Evolutionary conservation across 225 moss, liverwort and hornwort species (phyloP).

Genomic region (Asterella californica): DNA sequence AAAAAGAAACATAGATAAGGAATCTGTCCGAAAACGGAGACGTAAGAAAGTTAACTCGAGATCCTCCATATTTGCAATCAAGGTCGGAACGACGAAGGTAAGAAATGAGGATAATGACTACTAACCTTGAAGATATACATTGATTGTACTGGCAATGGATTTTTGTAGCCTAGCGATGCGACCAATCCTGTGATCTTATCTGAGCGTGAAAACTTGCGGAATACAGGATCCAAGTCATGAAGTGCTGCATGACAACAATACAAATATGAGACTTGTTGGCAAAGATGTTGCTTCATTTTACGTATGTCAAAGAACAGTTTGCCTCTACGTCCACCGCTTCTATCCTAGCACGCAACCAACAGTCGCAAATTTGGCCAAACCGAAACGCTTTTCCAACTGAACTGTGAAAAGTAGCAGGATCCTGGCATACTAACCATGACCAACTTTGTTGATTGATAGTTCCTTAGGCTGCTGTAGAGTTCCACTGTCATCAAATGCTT

Average conservation of each 20-base stretch:
- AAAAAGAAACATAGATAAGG: neutral
- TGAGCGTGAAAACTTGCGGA: conserved; percentile 82
- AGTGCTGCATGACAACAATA: conserved; percentile 52
- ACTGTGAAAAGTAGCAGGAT: neutral
- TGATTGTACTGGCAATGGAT: conserved; percentile 86
- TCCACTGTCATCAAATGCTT: conserved; percentile 71
- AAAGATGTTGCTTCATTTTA: neutral
- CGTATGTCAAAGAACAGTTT: neutral
- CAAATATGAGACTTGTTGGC: neutral
- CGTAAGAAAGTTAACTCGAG: neutral
- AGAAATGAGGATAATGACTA: neutral
- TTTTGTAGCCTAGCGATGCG: conserved; percentile 69
- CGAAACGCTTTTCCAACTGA: neutral
- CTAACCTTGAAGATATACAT: conserved; percentile 98
- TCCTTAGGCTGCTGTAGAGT: conserved; percentile 71
- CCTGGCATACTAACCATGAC: conserved; percentile 61
- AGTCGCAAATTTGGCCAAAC: neutral
- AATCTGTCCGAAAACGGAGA: neutral
- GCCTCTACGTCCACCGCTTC: neutral
- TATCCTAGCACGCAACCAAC: neutral
- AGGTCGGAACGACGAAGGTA: neutral
- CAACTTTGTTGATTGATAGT: conserved; percentile 96
- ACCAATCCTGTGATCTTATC: conserved; percentile 65
- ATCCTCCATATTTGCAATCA: neutral
- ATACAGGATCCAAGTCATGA: conserved; percentile 90